Percentiles rank a stretch among this genome's conserved stretches.
phyloP scores from a whole-genome alignment of 805 yeast species.

The Metschnikowia koreensis region DNA sequence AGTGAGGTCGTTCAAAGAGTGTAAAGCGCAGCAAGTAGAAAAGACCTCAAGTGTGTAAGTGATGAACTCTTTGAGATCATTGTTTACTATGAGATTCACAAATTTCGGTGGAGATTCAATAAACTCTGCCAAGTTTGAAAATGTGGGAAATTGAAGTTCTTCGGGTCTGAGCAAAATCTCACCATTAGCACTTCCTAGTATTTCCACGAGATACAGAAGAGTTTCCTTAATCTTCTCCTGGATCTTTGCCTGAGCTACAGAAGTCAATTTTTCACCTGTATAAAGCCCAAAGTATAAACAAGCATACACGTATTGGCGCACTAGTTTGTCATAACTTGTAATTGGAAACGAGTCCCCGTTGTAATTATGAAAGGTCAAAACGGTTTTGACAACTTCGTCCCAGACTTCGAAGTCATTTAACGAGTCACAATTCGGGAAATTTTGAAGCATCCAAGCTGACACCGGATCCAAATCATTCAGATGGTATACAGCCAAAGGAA shows the following conservation, averaged over 20 bases:
- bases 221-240: constrained; percentile 31
- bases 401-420: constrained; percentile 12
- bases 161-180: neutral
- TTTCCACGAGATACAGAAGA: constrained; percentile 10
- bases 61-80: neutral
- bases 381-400: constrained; percentile 12
- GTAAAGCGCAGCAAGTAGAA: constrained; percentile 32
- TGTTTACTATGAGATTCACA: neutral
- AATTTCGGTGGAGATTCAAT: constrained; percentile 5
- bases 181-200: neutral
- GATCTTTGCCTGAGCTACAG: constrained; percentile 28
- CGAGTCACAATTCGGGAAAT: neutral
- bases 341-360: neutral
- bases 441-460: constrained; percentile 24
- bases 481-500: constrained; percentile 27
- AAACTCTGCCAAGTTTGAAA: constrained; percentile 19
- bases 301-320: constrained; percentile 8
- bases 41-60: constrained; percentile 11
- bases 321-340: neutral
- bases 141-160: neutral
- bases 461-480: constrained; percentile 25
- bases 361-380: constrained; percentile 3
- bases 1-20: constrained; percentile 35
- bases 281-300: constrained; percentile 16
- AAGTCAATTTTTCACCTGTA: constrained; percentile 15